A percentile compares a stretch with the other conserved stretches of the same genome.
Conservation (phyloP, 129 eudicot species). For the Smallanthus sonchifolius region DNA sequence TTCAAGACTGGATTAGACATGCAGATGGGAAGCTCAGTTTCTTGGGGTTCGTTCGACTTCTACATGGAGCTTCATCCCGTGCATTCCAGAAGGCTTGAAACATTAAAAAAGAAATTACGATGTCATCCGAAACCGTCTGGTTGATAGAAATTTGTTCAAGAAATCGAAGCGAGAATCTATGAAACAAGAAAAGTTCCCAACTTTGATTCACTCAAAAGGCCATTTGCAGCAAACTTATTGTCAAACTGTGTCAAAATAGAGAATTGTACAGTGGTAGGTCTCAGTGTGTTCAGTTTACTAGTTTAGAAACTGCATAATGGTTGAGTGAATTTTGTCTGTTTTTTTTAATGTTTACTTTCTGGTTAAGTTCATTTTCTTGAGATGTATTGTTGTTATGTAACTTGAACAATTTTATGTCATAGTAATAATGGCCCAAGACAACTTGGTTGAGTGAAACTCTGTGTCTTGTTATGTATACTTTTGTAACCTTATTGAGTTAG, state of each 20-base stretch:
- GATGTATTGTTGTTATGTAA: conserved; percentile 18
- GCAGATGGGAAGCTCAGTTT: conserved; percentile 94
- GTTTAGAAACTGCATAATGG: conserved; percentile 23
- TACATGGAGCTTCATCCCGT: conserved; percentile 87
- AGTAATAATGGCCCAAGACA: conserved; percentile 25
- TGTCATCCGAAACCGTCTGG: not conserved
- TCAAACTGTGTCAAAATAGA: conserved; percentile 17
- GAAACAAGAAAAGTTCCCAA: conserved; percentile 11
- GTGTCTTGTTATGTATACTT: not conserved
- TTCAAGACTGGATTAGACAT: conserved; percentile 96
- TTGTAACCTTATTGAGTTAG: not conserved
- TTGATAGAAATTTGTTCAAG: conserved; percentile 7
- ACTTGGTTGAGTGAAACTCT: conserved; percentile 14
- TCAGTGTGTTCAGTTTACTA: conserved; percentile 20
- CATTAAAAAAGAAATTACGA: not conserved
- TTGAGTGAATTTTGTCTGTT: conserved; percentile 25
- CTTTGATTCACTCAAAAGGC: conserved; percentile 19
- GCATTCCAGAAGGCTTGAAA: conserved; percentile 72
- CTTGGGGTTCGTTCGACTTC: conserved; percentile 88
- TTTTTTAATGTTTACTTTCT: conserved; percentile 11
- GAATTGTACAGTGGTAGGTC: conserved; percentile 36
- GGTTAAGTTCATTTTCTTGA: conserved; percentile 14
- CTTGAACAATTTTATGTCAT: conserved; percentile 10
- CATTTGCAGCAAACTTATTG: conserved; percentile 3
- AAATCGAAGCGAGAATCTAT: conserved; percentile 1